Percentiles rank a stretch among this genome's conserved stretches.
These are phyloP conservation scores for Lachancea fermentati DNA, from an alignment of 805 yeast genomes.

Conservation along the genomic window DNA sequence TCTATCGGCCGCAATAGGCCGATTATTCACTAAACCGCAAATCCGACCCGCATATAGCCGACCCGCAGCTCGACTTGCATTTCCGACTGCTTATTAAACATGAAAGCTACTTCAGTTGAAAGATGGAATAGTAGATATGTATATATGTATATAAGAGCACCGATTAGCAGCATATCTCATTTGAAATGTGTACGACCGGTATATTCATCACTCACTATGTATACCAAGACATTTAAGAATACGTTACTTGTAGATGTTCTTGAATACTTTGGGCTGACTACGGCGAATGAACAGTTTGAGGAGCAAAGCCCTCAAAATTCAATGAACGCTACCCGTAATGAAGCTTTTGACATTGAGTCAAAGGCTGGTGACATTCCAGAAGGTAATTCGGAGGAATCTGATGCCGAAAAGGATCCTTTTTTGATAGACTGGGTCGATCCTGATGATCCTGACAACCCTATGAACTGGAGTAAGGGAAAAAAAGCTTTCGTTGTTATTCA, in stretches of 20 bases:
- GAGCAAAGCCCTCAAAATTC: not conserved
- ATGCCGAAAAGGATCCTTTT: slow-evolving; percentile 27
- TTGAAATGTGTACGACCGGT: too few species aligned
- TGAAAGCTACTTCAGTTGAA: too few species aligned
- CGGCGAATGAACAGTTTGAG: slow-evolving; percentile 4
- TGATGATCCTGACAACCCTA: slow-evolving; percentile 52
- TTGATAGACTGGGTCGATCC: slow-evolving; percentile 24
- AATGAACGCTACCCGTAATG: not conserved
- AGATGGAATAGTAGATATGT: too few species aligned
- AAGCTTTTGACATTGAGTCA: not conserved
- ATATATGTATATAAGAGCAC: too few species aligned
- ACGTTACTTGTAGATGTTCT: slow-evolving; percentile 23
- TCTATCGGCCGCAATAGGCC: too few species aligned
- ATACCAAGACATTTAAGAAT: slow-evolving; percentile 15
- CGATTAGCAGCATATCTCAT: too few species aligned
- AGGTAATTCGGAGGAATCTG: not conserved
- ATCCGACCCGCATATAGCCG: too few species aligned
- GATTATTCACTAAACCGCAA: too few species aligned
- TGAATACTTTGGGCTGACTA: slow-evolving; percentile 16
- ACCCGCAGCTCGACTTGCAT: too few species aligned
- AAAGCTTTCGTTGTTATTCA: slow-evolving; percentile 37
- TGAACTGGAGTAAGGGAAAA: slow-evolving; percentile 45
- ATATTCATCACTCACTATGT: too few species aligned
- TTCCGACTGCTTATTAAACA: too few species aligned
- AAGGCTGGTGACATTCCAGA: not conserved